Evolutionary conservation across 768 basidiomycete species (phyloP), one percentile per base, ranked within the genome.

Genomic region (Mycena latifolia): DNA sequence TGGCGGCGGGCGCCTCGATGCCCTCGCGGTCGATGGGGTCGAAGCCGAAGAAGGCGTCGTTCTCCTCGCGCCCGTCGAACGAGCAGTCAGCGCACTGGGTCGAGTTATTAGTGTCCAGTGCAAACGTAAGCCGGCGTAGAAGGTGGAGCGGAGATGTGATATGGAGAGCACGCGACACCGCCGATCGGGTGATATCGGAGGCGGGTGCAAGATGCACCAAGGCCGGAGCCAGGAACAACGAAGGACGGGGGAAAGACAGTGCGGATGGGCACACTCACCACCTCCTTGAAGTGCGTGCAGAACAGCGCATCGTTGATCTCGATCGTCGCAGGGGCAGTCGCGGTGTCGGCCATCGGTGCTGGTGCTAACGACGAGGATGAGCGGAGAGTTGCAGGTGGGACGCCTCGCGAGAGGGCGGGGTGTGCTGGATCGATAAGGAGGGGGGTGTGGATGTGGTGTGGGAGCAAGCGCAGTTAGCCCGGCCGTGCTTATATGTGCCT

Each of bases 61-160:
- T 95, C 74, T 94, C 92, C 78, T 94, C 92, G 72, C 93, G 84
- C 65, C 88, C 88, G 72, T 94, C 93, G 76, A 86, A 92, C 58
- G 69, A 67, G 76, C 93, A 94, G 2, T 88, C 82, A 4, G 76
- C 63, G 81, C 92, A 94, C 90, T 92, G 71, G 15, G n/a, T n/a
- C n/a, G n/a, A n/a, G n/a, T n/a, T n/a, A n/a, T n/a, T n/a, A n/a
- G n/a, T n/a, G n/a, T n/a, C n/a, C n/a, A n/a, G n/a, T n/a, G n/a
- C n/a, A n/a, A n/a, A n/a, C n/a, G n/a, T n/a, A n/a, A n/a, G n/a
- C n/a, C n/a, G n/a, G n/a, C n/a, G n/a, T n/a, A n/a, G n/a, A n/a
- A n/a, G n/a, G n/a, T n/a, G n/a, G n/a, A n/a, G n/a, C 31, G 31
- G 31, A 11, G 31, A 33, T 15, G 47, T 33, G 41, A n/a, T n/a